Conservation (phyloP, 73 alveolate genomes). For the Paramecium sonneborni region DNA sequence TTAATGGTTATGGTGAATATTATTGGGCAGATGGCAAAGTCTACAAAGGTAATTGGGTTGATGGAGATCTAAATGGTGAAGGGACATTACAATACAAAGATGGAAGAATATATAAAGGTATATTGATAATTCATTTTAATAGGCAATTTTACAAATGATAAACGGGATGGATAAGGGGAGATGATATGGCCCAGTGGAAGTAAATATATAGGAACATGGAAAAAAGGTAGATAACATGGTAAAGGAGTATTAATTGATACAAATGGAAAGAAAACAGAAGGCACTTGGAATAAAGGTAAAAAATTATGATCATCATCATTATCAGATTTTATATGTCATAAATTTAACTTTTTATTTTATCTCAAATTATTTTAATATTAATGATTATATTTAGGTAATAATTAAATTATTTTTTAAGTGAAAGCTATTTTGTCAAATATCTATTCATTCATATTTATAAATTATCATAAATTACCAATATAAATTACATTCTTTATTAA, state of each 20-base stretch:
- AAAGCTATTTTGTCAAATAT: background rate
- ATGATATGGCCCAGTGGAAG: constrained; percentile 62
- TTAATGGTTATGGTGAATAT: constrained; percentile 63
- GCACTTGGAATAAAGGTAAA: constrained; percentile 23
- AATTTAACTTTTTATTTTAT: background rate
- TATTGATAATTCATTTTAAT: background rate
- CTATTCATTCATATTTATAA: background rate
- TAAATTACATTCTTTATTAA: background rate
- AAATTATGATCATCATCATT: background rate
- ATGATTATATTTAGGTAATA: background rate
- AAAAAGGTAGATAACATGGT: constrained; percentile 7
- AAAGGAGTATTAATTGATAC: background rate
- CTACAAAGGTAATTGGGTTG: constrained; percentile 63
- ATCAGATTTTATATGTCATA: background rate
- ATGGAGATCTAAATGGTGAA: constrained; percentile 23
- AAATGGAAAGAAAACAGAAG: background rate
- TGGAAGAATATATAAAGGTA: constrained; percentile 43
- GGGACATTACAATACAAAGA: background rate
- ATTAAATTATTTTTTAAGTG: background rate
- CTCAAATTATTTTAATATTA: background rate
- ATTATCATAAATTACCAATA: background rate
- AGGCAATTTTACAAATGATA: constrained; percentile 27
- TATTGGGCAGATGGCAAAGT: constrained; percentile 77
- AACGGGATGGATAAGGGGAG: constrained; percentile 53
- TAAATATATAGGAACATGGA: background rate